Evolutionary conservation across 2,329 filamentous ascomycete genomes (phyloP).

Genomic region (Colletotrichum neosansevieriae): DNA sequence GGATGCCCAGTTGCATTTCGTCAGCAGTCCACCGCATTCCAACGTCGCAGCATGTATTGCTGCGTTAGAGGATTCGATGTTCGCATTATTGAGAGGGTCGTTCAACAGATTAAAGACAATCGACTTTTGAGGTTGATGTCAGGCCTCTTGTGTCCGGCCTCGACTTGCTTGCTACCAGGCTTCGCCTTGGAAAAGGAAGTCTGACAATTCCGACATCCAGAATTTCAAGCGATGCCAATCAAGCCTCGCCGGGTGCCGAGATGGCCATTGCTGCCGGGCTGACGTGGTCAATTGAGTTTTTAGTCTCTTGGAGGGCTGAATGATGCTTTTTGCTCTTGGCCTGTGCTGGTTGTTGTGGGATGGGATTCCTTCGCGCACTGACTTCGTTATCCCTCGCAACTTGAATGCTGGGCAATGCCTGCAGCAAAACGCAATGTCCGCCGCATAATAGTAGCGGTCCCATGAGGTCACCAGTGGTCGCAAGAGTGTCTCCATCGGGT

Average conservation of each 20-base stretch:
- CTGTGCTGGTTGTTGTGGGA: constrained; percentile 16
- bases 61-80: background rate
- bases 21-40: constrained; percentile 28
- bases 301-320: constrained; percentile 19
- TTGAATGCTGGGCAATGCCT: constrained; percentile 25
- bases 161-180: background rate
- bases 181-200: background rate
- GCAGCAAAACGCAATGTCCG: constrained; percentile 12
- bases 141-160: background rate
- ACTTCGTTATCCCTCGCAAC: background rate
- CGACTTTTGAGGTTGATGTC: background rate
- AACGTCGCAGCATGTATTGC: constrained; percentile 16
- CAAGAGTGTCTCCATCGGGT: constrained; percentile 4
- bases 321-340: constrained; percentile 19
- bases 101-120: background rate
- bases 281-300: constrained; percentile 36
- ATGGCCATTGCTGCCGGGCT: constrained; percentile 17
- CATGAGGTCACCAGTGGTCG: constrained; percentile 25
- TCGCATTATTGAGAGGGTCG: constrained; percentile 4
- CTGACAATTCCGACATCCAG: constrained; percentile 1
- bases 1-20: constrained; percentile 13
- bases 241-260: constrained; percentile 16
- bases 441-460: constrained; percentile 3
- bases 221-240: constrained; percentile 22
- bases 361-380: constrained; percentile 21